These are phyloP conservation scores for Penicillium coffeae DNA, from an alignment of 495 filamentous ascomycete species.

Conservation along the genomic window DNA sequence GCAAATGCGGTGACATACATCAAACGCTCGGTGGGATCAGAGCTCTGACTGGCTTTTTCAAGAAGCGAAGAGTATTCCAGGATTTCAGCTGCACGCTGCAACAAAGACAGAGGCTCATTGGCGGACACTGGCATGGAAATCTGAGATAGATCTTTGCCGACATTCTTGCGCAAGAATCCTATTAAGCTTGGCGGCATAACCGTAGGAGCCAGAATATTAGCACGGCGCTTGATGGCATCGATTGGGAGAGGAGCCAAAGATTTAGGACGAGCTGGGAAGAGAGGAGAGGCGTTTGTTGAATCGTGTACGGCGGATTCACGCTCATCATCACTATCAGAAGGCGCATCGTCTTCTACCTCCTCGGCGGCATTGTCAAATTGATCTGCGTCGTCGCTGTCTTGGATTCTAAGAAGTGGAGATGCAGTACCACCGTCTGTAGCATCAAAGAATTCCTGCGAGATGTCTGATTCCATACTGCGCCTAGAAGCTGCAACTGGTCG, in stretches of 20 bases:
- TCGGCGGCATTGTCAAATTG: slow-evolving; percentile 24
- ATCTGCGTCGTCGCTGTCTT: slow-evolving; percentile 56
- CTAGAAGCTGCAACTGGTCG: slow-evolving; percentile 54
- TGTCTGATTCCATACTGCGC: slow-evolving; percentile 74
- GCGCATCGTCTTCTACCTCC: slow-evolving; percentile 37
- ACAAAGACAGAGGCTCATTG: slow-evolving; percentile 85
- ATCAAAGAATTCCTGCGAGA: slow-evolving; percentile 90
- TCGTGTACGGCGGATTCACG: slow-evolving; percentile 33
- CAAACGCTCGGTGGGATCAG: slow-evolving; percentile 62
- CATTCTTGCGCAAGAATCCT: slow-evolving; percentile 92
- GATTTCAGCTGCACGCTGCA: slow-evolving; percentile 84
- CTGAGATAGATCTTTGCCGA: slow-evolving; percentile 92
- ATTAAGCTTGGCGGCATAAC: slow-evolving; percentile 84
- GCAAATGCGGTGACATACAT: slow-evolving; percentile 88
- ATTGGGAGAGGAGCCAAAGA: slow-evolving; percentile 76
- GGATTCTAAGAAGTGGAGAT: slow-evolving; percentile 73
- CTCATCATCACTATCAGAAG: slow-evolving; percentile 55
- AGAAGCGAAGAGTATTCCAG: slow-evolving; percentile 85
- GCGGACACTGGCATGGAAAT: slow-evolving; percentile 96
- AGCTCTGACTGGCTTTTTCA: slow-evolving; percentile 62
- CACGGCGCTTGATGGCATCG: slow-evolving; percentile 60
- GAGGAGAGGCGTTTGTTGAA: slow-evolving; percentile 42
- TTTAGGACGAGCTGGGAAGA: slow-evolving; percentile 73
- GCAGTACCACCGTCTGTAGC: slow-evolving; percentile 65
- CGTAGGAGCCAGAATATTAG: slow-evolving; percentile 65